Evolutionary conservation across 768 basidiomycete species (phyloP).

Genomic region (Psilocybe azurescens): DNA sequence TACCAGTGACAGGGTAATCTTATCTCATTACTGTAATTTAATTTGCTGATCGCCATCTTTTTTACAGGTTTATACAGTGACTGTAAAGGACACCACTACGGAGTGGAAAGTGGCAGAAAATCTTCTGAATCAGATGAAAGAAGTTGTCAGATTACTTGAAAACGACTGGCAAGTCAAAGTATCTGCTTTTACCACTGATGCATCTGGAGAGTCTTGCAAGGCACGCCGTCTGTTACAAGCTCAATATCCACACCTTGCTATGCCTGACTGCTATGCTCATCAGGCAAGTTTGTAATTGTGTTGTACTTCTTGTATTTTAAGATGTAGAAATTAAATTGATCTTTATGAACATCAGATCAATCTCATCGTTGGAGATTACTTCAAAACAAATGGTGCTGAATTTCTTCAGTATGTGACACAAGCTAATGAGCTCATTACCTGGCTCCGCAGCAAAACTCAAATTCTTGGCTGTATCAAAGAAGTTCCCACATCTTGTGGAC

Average conservation of each 20-base stretch:
- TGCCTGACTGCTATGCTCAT: constrained; percentile 41
- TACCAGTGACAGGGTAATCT: constrained; percentile 22
- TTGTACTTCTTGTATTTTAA: neutral
- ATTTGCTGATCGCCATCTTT: constrained; percentile 1
- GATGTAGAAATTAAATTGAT: neutral
- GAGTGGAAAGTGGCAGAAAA: constrained; percentile 38
- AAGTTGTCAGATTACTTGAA: constrained; percentile 28
- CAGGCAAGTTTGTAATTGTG: constrained; percentile 40
- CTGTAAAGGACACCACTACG: constrained; percentile 34
- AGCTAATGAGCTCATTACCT: constrained; percentile 43
- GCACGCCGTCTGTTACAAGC: constrained; percentile 23
- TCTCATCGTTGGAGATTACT: constrained; percentile 45
- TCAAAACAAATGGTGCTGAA: constrained; percentile 27
- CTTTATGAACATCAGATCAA: constrained; percentile 34
- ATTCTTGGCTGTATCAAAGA: constrained; percentile 35
- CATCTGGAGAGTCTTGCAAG: constrained; percentile 37
- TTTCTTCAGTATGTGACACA: constrained; percentile 25
- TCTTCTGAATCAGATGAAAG: constrained; percentile 25
- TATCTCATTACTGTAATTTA: constrained; percentile 25
- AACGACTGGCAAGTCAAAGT: constrained; percentile 28
- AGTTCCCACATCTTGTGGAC: constrained; percentile 15
- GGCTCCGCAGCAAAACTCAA: constrained; percentile 40
- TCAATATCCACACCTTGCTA: constrained; percentile 30
- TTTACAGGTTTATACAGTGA: constrained; percentile 34
- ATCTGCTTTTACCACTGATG: constrained; percentile 40